Evolutionary conservation across 306 rosid genomes (phyloP).

Genomic region (Pueraria montana): DNA sequence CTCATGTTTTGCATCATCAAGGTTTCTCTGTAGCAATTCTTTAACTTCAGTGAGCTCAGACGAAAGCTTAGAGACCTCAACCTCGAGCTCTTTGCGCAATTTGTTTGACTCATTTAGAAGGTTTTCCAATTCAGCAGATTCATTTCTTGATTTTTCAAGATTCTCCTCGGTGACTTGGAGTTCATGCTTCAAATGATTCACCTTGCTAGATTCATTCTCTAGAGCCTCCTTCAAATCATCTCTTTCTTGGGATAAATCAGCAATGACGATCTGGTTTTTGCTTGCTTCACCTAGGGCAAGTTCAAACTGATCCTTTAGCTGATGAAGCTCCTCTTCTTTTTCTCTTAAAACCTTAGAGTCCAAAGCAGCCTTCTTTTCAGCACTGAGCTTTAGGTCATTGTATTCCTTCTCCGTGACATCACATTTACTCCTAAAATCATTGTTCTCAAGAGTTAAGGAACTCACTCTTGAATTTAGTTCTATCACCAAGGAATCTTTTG

Average conservation of each 20-base stretch:
- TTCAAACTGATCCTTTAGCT: constrained; percentile 66
- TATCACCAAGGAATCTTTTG: constrained; percentile 60
- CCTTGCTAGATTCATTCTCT: constrained; percentile 58
- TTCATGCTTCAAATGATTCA: constrained; percentile 64
- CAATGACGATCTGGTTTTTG: constrained; percentile 52
- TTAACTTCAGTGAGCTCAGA: constrained; percentile 71
- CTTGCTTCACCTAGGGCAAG: constrained; percentile 53
- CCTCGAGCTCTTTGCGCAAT: constrained; percentile 59
- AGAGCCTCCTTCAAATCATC: constrained; percentile 62
- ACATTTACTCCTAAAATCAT: constrained; percentile 59
- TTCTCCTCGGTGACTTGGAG: constrained; percentile 59
- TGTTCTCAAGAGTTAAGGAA: constrained; percentile 62
- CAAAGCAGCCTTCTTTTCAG: constrained; percentile 67
- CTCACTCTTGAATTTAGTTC: constrained; percentile 62
- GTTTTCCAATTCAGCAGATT: constrained; percentile 62
- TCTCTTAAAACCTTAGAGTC: constrained; percentile 72
- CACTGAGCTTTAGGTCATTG: constrained; percentile 60
- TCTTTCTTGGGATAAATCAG: constrained; percentile 69
- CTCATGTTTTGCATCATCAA: constrained; percentile 63
- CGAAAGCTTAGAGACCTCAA: constrained; percentile 66
- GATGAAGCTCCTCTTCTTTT: constrained; percentile 68
- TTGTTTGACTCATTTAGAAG: constrained; percentile 58
- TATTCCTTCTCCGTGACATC: constrained; percentile 60
- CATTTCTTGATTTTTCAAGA: constrained; percentile 72
- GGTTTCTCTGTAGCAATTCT: constrained; percentile 62